phyloP scores from a whole-genome alignment of 116 monocot species.

The Iris pallida region DNA sequence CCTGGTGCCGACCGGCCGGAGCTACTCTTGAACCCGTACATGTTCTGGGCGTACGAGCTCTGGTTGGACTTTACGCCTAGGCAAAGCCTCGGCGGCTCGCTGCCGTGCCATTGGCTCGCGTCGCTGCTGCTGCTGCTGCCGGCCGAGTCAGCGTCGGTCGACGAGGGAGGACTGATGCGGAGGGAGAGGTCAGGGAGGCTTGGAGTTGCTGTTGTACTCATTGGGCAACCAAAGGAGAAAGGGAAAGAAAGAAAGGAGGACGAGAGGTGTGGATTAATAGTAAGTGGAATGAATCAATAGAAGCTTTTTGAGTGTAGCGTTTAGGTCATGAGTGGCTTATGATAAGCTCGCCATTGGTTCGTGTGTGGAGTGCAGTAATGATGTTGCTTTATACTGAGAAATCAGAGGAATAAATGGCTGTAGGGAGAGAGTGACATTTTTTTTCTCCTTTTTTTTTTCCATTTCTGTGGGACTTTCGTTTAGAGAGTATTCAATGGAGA shows the following conservation, averaged over 20 bases:
- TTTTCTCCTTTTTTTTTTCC: background rate
- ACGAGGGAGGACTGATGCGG: constrained; percentile 57
- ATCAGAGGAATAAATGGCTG: constrained; percentile 45
- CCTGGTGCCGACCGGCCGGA: constrained; percentile 9
- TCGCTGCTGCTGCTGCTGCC: constrained; percentile 20
- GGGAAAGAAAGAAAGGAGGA: constrained; percentile 4
- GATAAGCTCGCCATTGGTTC: constrained; percentile 18
- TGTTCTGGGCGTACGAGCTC: constrained; percentile 18
- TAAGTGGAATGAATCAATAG: background rate
- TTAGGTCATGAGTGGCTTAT: constrained; percentile 84
- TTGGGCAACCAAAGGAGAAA: constrained; percentile 2
- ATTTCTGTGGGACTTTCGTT: constrained; percentile 1
- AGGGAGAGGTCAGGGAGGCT: constrained; percentile 57
- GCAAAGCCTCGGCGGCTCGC: constrained; percentile 27
- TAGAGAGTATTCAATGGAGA: background rate
- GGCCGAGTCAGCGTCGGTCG: constrained; percentile 1
- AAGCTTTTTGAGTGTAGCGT: constrained; percentile 27
- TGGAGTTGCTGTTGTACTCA: background rate
- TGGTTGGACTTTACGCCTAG: constrained; percentile 6
- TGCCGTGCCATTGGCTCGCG: constrained; percentile 6
- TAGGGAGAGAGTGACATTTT: constrained; percentile 12
- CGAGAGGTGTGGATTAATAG: background rate
- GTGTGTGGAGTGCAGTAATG: constrained; percentile 11
- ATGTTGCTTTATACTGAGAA: constrained; percentile 21
- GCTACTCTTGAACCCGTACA: constrained; percentile 50